Evolutionary conservation across 345 rosid species (phyloP), one percentile per base, ranked within the genome.

Genomic region (Eucalyptus marginata): DNA sequence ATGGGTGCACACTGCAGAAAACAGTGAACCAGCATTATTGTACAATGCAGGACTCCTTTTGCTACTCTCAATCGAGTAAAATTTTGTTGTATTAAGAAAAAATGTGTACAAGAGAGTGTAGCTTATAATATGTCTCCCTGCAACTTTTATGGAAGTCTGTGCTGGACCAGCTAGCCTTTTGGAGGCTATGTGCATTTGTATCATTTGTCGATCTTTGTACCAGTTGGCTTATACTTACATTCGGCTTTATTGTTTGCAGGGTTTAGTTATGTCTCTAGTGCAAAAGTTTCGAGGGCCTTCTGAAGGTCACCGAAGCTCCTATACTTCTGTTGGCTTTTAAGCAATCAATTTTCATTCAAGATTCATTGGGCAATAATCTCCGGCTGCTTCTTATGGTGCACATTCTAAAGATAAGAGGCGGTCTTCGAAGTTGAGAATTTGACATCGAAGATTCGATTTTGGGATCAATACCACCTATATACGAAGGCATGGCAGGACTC

Each of bases 321-420:
- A 96, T 92, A 94, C 97, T 91, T 94, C 92, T 13, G 96, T 95
- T 79, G 92, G 95, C 91, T 96, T 96, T 92, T 95, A 91, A 95
- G 88, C 91, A 87, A 86, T 81, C 88, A 83, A 49, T 51, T 76
- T 92, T 51, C 33, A 40, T 86, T 31, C 49, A 71, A 81, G 47
- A 66, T 88, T 81, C 66, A 86, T 5, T 29, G 66, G 49, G 88
- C 44, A 85, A 90, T 90, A 86, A 89, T 43, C 43, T 89, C 31
- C 0, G 13, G 66, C 87, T 66, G 85, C 84, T 54, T 50, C 88
- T 17, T 20, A 76, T 76, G 84, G 84, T 86, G 56, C 66, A 51
- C 71, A 16, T 62, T 40, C 33, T 8, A 54, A 47, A 17, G 58
- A 66, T 29, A 50, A 7, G 79, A 54, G 13, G 50, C 13, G 7